A percentile compares a stretch with the other conserved stretches of the same genome.
Conservation (phyloP, 177 flowering plant species). For the Vitis hybrid region DNA sequence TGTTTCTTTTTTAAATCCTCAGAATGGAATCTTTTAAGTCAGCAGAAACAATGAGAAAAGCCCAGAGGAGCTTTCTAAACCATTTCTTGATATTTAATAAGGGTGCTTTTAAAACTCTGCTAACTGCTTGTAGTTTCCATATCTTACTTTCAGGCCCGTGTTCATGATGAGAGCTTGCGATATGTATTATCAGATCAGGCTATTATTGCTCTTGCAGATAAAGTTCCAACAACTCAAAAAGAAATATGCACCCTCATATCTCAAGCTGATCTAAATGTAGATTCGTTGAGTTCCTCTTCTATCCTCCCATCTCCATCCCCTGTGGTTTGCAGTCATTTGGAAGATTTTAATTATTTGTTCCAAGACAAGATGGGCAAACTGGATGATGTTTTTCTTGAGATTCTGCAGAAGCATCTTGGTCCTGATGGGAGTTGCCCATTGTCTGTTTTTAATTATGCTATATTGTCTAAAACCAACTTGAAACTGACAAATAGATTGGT, state of each 20-base stretch:
- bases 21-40: too few species aligned
- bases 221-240: constrained; percentile 41
- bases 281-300: constrained; percentile 25
- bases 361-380: constrained; percentile 25
- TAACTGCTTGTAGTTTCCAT: background rate
- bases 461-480: constrained; percentile 48
- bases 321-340: constrained; percentile 67
- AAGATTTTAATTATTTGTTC: constrained; percentile 45
- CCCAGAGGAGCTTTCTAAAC: too few species aligned
- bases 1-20: too few species aligned
- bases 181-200: constrained; percentile 87
- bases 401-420: constrained; percentile 59
- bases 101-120: background rate
- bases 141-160: constrained; percentile 70
- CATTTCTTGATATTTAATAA: background rate
- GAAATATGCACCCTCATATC: constrained; percentile 47
- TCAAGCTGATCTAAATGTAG: constrained; percentile 55
- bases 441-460: constrained; percentile 60
- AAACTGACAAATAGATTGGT: constrained; percentile 31
- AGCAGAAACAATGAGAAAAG: too few species aligned
- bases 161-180: constrained; percentile 96
- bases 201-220: constrained; percentile 59
- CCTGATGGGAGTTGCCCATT: constrained; percentile 63
- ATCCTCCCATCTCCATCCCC: constrained; percentile 61
- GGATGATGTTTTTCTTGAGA: constrained; percentile 37